Base-by-base conservation (phyloP, 1,139 yeast genomes). In the Kodamaea anthophila region DNA sequence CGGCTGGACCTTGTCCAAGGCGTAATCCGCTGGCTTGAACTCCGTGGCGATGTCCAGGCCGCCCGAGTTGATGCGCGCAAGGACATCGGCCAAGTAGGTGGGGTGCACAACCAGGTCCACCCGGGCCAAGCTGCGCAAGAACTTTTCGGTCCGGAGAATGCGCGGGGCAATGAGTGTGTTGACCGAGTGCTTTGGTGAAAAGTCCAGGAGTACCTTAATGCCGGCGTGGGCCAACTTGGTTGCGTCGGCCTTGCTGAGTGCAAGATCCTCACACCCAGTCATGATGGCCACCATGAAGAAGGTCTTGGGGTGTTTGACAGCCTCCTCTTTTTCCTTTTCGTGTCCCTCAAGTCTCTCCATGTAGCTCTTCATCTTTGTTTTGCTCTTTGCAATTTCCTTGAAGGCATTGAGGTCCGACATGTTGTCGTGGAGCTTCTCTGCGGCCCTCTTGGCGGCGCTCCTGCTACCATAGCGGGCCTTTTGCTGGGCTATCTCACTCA, bases 101-200 rank as follows among this genome's bases (percentile, higher is more conserved):
- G 78, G 77, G 34, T 70, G 73, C 2, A 74, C 41, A 11, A 79
- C 65, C 15, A 52, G 46, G 9, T 46, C 39, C 2, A 57, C 68
- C 32, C 47, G 51, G 34, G 63, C 51, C 32, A 66, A 47, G 35
- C 70, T 55, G 19, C 60, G 52, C 35, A 91, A 63, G 47, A 88
- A 88, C 54, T 91, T 91, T 36, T 83, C 94, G 0, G 97, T 91
- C 40, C 97, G 69, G 43, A 82, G 53, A 9, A 81, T 67, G 38
- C 77, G 75, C 2, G 96, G 95, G 0, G 96, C 91, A 11, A 88
- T 63, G 7, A 82, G 60, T 23, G 79, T 58, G 42, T 75, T 70
- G 21, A 48, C 44, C 1, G 32, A 32, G 23, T 35, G 38, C 32
- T 43, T 52, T 5, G 42, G 40, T 16, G 51, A 48, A 18, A 55